Evolutionary conservation across 2,329 filamentous ascomycete genomes (phyloP), one percentile per base, ranked within the genome.

Genomic region (Clonostachys chloroleuca): DNA sequence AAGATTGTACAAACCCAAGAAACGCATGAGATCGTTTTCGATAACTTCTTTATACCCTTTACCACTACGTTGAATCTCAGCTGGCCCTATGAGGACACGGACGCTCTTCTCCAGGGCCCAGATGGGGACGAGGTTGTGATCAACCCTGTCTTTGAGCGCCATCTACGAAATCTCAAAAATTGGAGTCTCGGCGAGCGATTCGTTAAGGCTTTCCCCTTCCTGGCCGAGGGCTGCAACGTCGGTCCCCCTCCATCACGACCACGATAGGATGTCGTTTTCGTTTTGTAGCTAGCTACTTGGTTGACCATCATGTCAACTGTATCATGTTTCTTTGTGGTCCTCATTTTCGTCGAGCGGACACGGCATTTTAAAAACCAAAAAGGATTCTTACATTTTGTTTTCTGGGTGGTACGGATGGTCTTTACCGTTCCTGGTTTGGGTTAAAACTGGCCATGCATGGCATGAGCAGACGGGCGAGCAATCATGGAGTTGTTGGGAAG

Each of bases 91-190:
- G 84, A 89, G 47, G 77, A 83, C 1, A 81, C 80, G 1, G 85
- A 91, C 55, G 81, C 84, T 35, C 70, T 96, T 24, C 68, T 89
- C 24, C 72, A 77, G 46, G 72, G 77, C 24, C 73, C 77, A 0
- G 75, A 74, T 5, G 68, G 69, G 6, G 81, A 85, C 9, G 85
- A 91, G 57, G 72, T 90, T 50, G 75, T 87, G 52, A 89, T 96
- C 52, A 95, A 94, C 53, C 90, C 90, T 0, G 87, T 89, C 0
- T 96, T 95, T 62, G 89, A 95, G 66, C 75, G 82, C 36, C 91
- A 96, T 62, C 60, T 96, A 43, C 69, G 86, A 4, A 77, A 87
- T 40, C 60, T 91, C 37, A 79, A 84, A 49, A 95, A 95, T 58
- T 96, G 92, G 91, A 86, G 81, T 49, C 60, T 96, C 2, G 90